Evolutionary conservation across 2,329 filamentous ascomycete genomes (phyloP), one percentile per base, ranked within the genome.

Genomic region (Apiospora aurea): DNA sequence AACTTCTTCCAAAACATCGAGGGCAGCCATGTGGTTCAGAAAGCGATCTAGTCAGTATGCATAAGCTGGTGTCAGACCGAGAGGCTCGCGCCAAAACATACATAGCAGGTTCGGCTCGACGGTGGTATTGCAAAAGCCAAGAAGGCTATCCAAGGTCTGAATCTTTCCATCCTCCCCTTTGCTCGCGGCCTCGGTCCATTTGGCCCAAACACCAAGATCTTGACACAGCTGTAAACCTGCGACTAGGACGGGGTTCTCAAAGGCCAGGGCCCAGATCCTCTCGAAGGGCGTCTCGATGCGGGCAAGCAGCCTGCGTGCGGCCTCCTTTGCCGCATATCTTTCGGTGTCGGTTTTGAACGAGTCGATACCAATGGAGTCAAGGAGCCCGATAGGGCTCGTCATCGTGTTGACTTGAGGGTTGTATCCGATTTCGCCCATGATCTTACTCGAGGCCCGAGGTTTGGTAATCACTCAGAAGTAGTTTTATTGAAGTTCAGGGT

Each of bases 1-100:
- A 2, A 74, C 72, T 73, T 81, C 77, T 29, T 74, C 69, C 14
- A 80, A 71, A 44, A 78, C 70, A 29, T 75, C 72, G 43, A 74
- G 72, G 14, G 77, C 75, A 26, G 73, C 74, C n/a, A 78, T 47
- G 34, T 76, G 74, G 44, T 76, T 75, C 43, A 80, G 72, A 1
- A 79, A 70, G 41, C 78, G 78, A 38, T 75, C 79, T 78, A 51
- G 5, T 1, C 41, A 38, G 16, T 13, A 21, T 34, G 8, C 4
- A 8, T 34, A 34, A 29, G 51, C 44, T 1, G 38, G 51, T 29
- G 14, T 16, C 16, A n/a, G 1, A n/a, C 34, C 26, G 24, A 7
- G 10, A 11, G 41, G 21, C 34, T 14, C 5, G 18, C 18, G 4
- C 4, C 8, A n/a, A 6, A 4, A 73, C 74, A 7, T 73, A 79